Evolutionary conservation across 2,329 filamentous ascomycete genomes (phyloP).

Genomic region (Dactylonectria macrodidyma): DNA sequence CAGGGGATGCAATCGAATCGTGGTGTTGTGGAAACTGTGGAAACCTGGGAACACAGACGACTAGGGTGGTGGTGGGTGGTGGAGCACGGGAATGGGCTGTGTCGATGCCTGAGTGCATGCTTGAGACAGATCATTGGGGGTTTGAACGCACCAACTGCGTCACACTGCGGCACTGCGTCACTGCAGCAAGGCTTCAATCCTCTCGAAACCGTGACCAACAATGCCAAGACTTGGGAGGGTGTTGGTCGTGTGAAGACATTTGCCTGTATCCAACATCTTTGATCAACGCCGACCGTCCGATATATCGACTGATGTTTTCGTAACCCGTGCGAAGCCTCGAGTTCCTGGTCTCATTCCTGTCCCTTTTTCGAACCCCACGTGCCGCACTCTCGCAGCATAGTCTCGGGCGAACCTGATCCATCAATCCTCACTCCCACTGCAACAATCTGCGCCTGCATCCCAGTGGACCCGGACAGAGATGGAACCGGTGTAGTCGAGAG

Average conservation of each 20-base stretch:
- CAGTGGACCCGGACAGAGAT: not conserved
- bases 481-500: not conserved
- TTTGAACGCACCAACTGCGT: not conserved
- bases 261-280: not conserved
- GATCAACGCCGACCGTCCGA: not conserved
- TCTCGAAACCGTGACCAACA: not conserved
- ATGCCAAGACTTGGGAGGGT: not conserved
- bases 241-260: not conserved
- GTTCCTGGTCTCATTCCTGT: not conserved
- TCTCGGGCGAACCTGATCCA: constrained; percentile 4
- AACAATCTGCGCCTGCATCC: not conserved
- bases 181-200: too few species aligned
- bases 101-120: not conserved
- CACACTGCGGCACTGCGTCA: not conserved
- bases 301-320: not conserved
- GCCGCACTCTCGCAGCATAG: constrained; percentile 4
- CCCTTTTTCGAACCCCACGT: not conserved
- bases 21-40: not conserved
- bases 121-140: not conserved
- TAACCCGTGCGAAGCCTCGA: not conserved
- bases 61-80: not conserved
- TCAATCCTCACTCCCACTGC: not conserved
- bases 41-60: not conserved
- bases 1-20: not conserved
- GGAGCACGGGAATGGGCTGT: not conserved